Percentiles rank a stretch among this genome's conserved stretches.
Conservation (phyloP, 495 filamentous ascomycete species). For the Parachaetomium inaequale region DNA sequence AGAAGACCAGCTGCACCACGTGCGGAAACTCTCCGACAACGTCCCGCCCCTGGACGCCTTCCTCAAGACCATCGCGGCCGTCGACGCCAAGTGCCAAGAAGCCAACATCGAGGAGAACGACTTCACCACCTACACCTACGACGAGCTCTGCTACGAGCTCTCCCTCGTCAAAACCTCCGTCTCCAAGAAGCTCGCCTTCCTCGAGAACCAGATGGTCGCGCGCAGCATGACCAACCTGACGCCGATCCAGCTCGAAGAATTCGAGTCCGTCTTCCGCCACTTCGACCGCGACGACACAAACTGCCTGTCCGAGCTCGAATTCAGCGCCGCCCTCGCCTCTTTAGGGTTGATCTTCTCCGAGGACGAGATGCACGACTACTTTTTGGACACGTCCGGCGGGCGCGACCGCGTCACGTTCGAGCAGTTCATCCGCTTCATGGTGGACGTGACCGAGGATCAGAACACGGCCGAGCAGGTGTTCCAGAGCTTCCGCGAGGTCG, state of each 20-base stretch:
- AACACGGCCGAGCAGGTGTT: conserved; percentile 98
- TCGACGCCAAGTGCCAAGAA: conserved; percentile 86
- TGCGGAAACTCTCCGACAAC: conserved; percentile 71
- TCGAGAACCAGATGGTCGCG: conserved; percentile 95
- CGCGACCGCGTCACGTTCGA: conserved; percentile 84
- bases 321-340: conserved; percentile 89
- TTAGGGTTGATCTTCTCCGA: conserved; percentile 92
- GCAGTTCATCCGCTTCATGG: conserved; percentile 99
- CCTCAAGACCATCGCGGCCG: conserved; percentile 72
- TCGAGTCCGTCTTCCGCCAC: conserved; percentile 95
- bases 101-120: conserved; percentile 99
- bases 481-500: conserved; percentile 93
- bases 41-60: conserved; percentile 84
- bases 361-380: conserved; percentile 92
- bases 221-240: conserved; percentile 98
- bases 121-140: conserved; percentile 95
- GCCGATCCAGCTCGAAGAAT: conserved; percentile 96
- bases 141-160: conserved; percentile 92
- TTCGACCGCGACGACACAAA: conserved; percentile 94
- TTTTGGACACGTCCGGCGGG: conserved; percentile 71
- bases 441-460: conserved; percentile 96
- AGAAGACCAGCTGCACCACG: conserved; percentile 86
- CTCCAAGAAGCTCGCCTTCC: conserved; percentile 89
- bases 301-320: conserved; percentile 88
- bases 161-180: conserved; percentile 86